Evolutionary conservation across 164 flowering plant species (phyloP).

Genomic region (Vitis rupestris): DNA sequence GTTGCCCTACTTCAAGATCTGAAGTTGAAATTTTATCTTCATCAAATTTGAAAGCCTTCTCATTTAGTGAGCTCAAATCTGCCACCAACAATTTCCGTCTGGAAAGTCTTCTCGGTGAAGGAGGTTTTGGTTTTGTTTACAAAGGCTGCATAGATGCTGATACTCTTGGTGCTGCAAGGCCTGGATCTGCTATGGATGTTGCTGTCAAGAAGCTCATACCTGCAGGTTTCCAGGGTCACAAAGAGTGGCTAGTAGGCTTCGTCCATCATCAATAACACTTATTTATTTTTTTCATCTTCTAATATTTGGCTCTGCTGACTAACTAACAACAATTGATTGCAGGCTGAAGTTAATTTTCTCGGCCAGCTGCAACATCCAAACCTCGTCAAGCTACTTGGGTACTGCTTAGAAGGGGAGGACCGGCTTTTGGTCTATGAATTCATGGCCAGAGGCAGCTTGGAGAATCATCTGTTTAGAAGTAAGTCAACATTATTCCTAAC

Average conservation of each 20-base stretch:
- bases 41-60: slow-evolving; percentile 49
- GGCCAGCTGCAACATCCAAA: slow-evolving; percentile 49
- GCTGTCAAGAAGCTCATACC: slow-evolving; percentile 73
- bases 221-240: slow-evolving; percentile 66
- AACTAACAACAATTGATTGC: slow-evolving; percentile 6
- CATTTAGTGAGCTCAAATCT: slow-evolving; percentile 41
- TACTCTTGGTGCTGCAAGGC: slow-evolving; percentile 35
- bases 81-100: slow-evolving; percentile 60
- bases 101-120: slow-evolving; percentile 60
- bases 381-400: slow-evolving; percentile 47
- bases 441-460: slow-evolving; percentile 47
- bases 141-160: slow-evolving; percentile 66
- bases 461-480: slow-evolving; percentile 44
- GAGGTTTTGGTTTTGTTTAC: slow-evolving; percentile 64
- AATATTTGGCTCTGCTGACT: not conserved
- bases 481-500: slow-evolving; percentile 6
- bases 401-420: slow-evolving; percentile 35
- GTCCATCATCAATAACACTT: not conserved
- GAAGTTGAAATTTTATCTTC: slow-evolving; percentile 53
- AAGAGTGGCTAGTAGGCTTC: slow-evolving; percentile 66
- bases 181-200: slow-evolving; percentile 50
- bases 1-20: slow-evolving; percentile 42
- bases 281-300: not conserved
- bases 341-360: slow-evolving; percentile 45
- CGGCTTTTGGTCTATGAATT: slow-evolving; percentile 46